These are phyloP conservation scores for Hypsizygus ulmarius DNA, from an alignment of 1,284 basidiomycete genomes.

Conservation along the genomic window DNA sequence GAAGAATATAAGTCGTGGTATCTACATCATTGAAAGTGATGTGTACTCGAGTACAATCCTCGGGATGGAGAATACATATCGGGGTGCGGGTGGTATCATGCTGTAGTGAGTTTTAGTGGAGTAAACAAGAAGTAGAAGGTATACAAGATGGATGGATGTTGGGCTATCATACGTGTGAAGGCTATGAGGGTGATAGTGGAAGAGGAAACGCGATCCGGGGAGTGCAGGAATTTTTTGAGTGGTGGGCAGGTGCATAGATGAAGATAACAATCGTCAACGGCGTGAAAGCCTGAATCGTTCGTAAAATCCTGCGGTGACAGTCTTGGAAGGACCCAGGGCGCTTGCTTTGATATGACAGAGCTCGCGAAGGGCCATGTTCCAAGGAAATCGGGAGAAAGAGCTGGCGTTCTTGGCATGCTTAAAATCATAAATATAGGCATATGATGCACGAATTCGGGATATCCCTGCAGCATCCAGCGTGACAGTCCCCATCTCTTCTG, in stretches of 20 bases:
- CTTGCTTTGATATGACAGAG: conserved; percentile 27
- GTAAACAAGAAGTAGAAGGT: too few relatives aligned
- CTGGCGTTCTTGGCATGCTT: conserved; percentile 2
- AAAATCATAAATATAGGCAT: conserved; percentile 25
- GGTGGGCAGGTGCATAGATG: not conserved
- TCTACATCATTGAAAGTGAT: too few relatives aligned
- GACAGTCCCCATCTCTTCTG: conserved; percentile 20
- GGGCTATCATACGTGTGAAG: not conserved
- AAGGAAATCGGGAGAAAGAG: conserved; percentile 23
- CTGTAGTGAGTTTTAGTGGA: too few relatives aligned
- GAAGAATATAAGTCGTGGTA: too few relatives aligned
- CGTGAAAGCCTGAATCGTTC: conserved; percentile 25
- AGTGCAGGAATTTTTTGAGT: not conserved
- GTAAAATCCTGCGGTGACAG: conserved; percentile 23
- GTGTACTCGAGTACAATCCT: too few relatives aligned
- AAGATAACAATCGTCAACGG: conserved; percentile 3
- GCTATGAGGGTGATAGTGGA: not conserved
- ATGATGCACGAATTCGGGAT: conserved; percentile 25
- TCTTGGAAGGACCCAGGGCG: conserved; percentile 24
- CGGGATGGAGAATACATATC: too few relatives aligned
- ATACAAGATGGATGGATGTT: not conserved
- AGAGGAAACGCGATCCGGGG: not conserved
- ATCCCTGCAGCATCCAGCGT: conserved; percentile 20
- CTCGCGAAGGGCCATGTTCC: conserved; percentile 27
- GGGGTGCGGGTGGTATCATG: too few relatives aligned